Evolutionary conservation across 1,284 basidiomycete genomes (phyloP).

Genomic region (Apiotrichum montevideense): DNA sequence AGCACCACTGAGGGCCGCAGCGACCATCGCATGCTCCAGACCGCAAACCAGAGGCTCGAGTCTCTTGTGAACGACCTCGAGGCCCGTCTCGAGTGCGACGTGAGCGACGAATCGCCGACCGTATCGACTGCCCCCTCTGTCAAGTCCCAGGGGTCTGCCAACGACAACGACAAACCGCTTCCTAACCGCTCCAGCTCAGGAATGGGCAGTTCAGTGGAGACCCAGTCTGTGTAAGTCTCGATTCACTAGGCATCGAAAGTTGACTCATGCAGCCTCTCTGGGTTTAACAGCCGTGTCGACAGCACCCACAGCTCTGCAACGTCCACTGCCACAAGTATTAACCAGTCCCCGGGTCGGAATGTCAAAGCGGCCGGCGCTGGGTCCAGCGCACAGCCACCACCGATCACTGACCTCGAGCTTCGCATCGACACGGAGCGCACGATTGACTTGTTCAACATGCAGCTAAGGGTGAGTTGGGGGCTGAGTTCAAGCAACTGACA

Average conservation of each 20-base stretch:
- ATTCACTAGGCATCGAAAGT: background rate
- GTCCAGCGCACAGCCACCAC: slow-evolving; percentile 32
- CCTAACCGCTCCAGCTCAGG: slow-evolving; percentile 35
- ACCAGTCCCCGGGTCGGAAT: slow-evolving; percentile 29
- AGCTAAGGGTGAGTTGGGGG: slow-evolving; percentile 80
- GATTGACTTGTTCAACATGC: slow-evolving; percentile 94
- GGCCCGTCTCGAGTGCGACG: slow-evolving; percentile 50
- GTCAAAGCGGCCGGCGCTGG: slow-evolving; percentile 12
- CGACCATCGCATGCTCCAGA: slow-evolving; percentile 74
- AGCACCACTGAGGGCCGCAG: slow-evolving; percentile 81
- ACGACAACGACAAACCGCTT: slow-evolving; percentile 26
- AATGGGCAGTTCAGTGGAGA: slow-evolving; percentile 33
- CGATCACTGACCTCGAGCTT: slow-evolving; percentile 71
- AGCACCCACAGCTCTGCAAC: slow-evolving; percentile 34
- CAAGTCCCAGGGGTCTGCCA: slow-evolving; percentile 9
- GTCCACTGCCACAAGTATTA: slow-evolving; percentile 35
- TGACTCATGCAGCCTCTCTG: slow-evolving; percentile 31
- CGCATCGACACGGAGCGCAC: slow-evolving; percentile 72
- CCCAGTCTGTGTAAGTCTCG: slow-evolving; percentile 34
- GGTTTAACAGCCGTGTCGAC: slow-evolving; percentile 40
- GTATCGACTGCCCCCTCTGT: background rate
- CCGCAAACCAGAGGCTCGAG: slow-evolving; percentile 76
- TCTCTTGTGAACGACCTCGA: slow-evolving; percentile 64
- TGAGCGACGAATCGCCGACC: slow-evolving; percentile 30
- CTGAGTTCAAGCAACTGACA: slow-evolving; percentile 53